Conservation (phyloP, 345 rosid species). For the Boechera retrofracta region DNA sequence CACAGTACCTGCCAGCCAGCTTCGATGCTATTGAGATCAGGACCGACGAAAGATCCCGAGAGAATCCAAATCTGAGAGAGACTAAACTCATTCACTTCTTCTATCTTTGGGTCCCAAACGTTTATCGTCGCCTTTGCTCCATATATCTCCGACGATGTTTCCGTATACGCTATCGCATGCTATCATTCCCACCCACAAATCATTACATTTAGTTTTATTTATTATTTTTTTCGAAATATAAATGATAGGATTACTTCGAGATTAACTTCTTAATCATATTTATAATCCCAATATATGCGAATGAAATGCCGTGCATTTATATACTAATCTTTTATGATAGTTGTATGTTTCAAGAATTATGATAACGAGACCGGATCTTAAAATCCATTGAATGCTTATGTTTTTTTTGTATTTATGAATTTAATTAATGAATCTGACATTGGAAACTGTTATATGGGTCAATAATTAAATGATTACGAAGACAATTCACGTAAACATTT, state of each 20-base stretch:
- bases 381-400: conserved; percentile 42
- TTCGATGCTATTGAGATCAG: conserved; percentile 99
- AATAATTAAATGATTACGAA: conserved; percentile 38
- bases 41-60: conserved; percentile 92
- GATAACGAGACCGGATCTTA: conserved; percentile 44
- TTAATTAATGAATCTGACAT: conserved; percentile 31
- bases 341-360: conserved; percentile 35
- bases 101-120: conserved; percentile 94
- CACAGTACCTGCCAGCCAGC: conserved; percentile 99
- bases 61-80: conserved; percentile 96
- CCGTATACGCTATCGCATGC: conserved; percentile 98
- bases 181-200: conserved; percentile 35
- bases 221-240: background rate
- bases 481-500: conserved; percentile 10
- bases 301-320: background rate
- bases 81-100: conserved; percentile 90
- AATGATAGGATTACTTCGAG: background rate
- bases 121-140: conserved; percentile 95
- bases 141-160: conserved; percentile 63
- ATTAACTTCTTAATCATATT: conserved; percentile 21
- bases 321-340: background rate
- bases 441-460: conserved; percentile 43
- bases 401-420: conserved; percentile 26
- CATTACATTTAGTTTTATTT: background rate
- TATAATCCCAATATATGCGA: conserved; percentile 34